Base-by-base conservation (phyloP, 352 stramenopile species). In the Pythium angustatum region DNA sequence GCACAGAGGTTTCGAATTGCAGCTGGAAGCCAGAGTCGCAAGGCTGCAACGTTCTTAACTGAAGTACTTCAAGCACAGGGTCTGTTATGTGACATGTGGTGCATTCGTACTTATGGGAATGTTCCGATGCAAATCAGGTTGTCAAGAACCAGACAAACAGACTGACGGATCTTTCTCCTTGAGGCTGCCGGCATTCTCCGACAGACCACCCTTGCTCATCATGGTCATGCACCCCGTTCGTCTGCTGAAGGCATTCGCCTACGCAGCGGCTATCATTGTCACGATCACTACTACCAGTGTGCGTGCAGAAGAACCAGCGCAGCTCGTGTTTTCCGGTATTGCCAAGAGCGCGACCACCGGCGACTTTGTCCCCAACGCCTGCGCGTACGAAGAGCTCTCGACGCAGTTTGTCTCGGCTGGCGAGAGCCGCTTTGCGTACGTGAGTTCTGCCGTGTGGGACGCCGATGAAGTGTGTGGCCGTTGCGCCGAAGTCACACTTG, bases 341-440 rank as follows among this genome's bases (percentile, higher is more conserved):
- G 65, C 65, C 34, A 67, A 68, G 47, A 68, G 47, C 36, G 65
- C 53, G 17, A 19, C 22, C 9, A 68, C 58, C 19, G 58, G 58
- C 21, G 65, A 72, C 33, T 72, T 68, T 48, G 45, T 55, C 21
- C 58, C 65, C 12, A 72, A 72, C 54, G 33, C 27, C 11, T 72
- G 65, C 54, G 52, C n/a, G 12, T 72, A 72, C 51, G 58, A 71
- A 30, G 58, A 71, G 51, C 63, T 71, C 52, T 71, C 57, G 50
- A 49, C 31, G 11, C 41, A 66, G 44, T 63, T 66, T 26, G 51
- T 71, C 24, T 66, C 64, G 24, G 64, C 64, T 26, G 64, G 49
- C 33, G 64, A 71, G 52, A 71, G 64, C 64, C 64, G 58, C 57
- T 71, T 71, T n/a, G 64, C 64, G 10, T 71, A 63, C 34, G 57